phyloP scores from a whole-genome alignment of 108 stramenopile genomes.

The Hondaea fermentalgiana region DNA sequence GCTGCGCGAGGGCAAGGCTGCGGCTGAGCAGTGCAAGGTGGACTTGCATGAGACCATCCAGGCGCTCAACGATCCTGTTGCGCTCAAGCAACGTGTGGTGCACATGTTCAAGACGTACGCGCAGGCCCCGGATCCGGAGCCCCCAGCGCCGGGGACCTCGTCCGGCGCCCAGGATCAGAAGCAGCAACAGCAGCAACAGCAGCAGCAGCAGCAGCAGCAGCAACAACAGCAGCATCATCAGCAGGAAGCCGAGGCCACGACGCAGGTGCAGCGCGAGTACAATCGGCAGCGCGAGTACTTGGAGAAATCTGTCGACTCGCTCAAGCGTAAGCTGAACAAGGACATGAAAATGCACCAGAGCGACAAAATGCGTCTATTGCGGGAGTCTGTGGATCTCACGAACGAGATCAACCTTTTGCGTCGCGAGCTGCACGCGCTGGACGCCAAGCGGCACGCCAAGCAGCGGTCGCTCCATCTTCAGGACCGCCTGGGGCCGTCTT shows the following conservation, averaged over 20 bases:
- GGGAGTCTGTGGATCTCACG: conserved; percentile 52
- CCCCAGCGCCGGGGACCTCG: not conserved
- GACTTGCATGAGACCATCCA: conserved; percentile 29
- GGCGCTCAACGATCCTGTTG: not conserved
- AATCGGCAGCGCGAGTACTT: conserved; percentile 38
- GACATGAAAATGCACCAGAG: conserved; percentile 30
- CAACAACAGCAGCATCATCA: not conserved
- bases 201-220: not conserved
- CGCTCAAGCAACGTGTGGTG: conserved; percentile 15
- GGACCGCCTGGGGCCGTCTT: not conserved
- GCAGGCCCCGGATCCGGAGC: not conserved
- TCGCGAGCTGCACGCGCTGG: not conserved
- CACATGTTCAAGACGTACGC: conserved; percentile 26
- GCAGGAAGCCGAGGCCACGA: conserved; percentile 26
- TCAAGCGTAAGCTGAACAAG: conserved; percentile 28
- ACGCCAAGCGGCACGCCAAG: not conserved
- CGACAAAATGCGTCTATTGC: conserved; percentile 38
- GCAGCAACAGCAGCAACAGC: conserved; percentile 10
- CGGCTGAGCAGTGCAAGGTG: conserved; percentile 24
- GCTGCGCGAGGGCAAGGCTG: conserved; percentile 30
- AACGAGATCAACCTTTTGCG: conserved; percentile 43
- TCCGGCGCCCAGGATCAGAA: not conserved
- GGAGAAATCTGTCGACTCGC: conserved; percentile 29
- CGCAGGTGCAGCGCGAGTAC: conserved; percentile 40
- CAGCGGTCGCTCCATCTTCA: not conserved